A percentile compares a stretch with the other conserved stretches of the same genome.
Conservation (phyloP, 371 early-diverging fungal species). For the Mortierella sp. region DNA sequence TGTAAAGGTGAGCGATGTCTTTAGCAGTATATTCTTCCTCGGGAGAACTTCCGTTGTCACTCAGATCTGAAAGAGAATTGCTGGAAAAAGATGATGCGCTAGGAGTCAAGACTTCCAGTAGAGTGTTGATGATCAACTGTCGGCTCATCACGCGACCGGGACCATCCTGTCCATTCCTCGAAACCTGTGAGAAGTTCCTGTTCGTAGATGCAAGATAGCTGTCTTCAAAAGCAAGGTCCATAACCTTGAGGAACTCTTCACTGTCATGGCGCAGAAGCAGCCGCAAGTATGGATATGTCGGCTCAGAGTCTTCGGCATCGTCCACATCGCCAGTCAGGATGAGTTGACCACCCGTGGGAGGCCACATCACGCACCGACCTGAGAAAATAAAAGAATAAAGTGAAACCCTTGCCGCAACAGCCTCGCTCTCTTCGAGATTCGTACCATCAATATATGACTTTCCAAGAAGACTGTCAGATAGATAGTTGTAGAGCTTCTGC, state of each 20-base stretch:
- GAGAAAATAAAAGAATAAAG: conserved; percentile 86
- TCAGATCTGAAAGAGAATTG: conserved; percentile 15
- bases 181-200: conserved; percentile 61
- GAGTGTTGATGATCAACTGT: conserved; percentile 80
- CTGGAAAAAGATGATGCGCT: conserved; percentile 35
- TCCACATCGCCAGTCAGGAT: conserved; percentile 71
- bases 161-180: conserved; percentile 64
- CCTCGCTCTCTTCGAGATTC: conserved; percentile 63
- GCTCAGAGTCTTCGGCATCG: conserved; percentile 66
- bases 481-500: conserved; percentile 80
- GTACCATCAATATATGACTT: conserved; percentile 79
- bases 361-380: conserved; percentile 80
- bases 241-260: conserved; percentile 73
- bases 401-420: conserved; percentile 77
- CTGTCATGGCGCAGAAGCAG: conserved; percentile 76
- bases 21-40: conserved; percentile 48
- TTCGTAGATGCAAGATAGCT: conserved; percentile 64
- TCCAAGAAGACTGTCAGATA: conserved; percentile 79
- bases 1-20: conserved; percentile 70
- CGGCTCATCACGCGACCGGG: conserved; percentile 77
- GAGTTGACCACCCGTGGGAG: conserved; percentile 69
- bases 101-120: conserved; percentile 71
- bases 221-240: conserved; percentile 80
- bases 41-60: not conserved
- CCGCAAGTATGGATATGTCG: conserved; percentile 83